Conservation (phyloP, 1,139 yeast genomes). For the Candida tropicalis region DNA sequence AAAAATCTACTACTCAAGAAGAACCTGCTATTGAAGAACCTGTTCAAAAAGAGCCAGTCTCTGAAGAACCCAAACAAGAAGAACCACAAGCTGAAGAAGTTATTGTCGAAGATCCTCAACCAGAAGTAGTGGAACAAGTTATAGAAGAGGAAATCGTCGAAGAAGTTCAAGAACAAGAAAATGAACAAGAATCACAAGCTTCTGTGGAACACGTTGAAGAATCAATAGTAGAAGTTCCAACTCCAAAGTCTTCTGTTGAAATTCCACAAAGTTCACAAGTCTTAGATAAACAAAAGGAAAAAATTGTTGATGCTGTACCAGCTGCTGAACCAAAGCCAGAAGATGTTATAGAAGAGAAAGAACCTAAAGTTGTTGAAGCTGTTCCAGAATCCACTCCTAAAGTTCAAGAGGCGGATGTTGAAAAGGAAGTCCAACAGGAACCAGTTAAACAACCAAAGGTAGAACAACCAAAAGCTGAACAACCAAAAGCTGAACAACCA, state of each 20-base stretch:
- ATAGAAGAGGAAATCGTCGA: background rate
- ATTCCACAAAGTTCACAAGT: no score
- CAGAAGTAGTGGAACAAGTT: background rate
- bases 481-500: constrained; percentile 3
- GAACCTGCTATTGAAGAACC: no score
- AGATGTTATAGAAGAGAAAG: background rate
- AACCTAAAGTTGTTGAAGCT: background rate
- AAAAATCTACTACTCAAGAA: no score
- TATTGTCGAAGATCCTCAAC: background rate
- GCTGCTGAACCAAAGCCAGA: background rate
- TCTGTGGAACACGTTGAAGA: background rate
- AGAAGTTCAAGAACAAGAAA: background rate
- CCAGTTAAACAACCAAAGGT: background rate
- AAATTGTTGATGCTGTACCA: no score
- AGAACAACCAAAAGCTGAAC: constrained; percentile 4
- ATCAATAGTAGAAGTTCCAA: background rate
- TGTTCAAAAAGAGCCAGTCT: background rate
- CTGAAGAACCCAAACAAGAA: background rate
- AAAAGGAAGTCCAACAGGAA: constrained; percentile 2
- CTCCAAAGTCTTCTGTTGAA: no score
- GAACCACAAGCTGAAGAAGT: background rate
- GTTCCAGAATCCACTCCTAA: constrained; percentile 4
- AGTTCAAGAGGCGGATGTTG: constrained; percentile 2
- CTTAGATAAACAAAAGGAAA: no score
- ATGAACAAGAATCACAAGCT: no score